These are phyloP conservation scores for Myrica gale DNA, from an alignment of 306 rosid species.

Conservation along the genomic window DNA sequence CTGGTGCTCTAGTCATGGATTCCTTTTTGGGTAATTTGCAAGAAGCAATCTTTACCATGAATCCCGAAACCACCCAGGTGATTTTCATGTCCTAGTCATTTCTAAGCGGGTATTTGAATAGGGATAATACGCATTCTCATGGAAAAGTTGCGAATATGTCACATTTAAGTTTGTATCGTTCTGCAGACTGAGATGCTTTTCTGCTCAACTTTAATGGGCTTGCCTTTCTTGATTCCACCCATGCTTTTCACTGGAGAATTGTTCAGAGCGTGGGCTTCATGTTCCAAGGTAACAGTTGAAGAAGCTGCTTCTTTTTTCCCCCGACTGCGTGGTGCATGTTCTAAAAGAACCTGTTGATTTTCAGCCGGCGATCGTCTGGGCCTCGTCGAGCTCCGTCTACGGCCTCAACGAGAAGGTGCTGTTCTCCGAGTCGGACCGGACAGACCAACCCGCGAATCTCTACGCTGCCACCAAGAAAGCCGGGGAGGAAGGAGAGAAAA, in stretches of 20 bases:
- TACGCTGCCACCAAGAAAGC: conserved; percentile 93
- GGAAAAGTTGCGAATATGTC: conserved; percentile 24
- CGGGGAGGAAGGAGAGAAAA: conserved; percentile 84
- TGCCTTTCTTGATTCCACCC: conserved; percentile 94
- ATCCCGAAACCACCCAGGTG: conserved; percentile 95
- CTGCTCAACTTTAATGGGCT: conserved; percentile 89
- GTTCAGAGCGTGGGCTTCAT: conserved; percentile 89
- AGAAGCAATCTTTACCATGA: conserved; percentile 97
- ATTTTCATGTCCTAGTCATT: conserved; percentile 8
- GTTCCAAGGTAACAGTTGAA: conserved; percentile 65
- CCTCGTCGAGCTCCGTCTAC: conserved; percentile 84
- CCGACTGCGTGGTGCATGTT: conserved; percentile 11
- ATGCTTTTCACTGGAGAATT: conserved; percentile 93
- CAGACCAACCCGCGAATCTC: conserved; percentile 72
- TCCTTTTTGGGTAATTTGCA: conserved; percentile 90
- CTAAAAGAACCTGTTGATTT: conserved; percentile 23
- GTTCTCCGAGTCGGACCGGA: conserved; percentile 65
- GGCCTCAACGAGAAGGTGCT: conserved; percentile 74
- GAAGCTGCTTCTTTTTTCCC: background rate
- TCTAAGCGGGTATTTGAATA: conserved; percentile 7
- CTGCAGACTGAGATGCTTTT: conserved; percentile 94
- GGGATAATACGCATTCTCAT: conserved; percentile 16
- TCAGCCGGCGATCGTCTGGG: conserved; percentile 80
- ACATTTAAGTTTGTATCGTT: conserved; percentile 12
- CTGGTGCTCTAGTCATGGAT: conserved; percentile 93